Conservation (phyloP, 495 filamentous ascomycete species). For the Halenospora varia region DNA sequence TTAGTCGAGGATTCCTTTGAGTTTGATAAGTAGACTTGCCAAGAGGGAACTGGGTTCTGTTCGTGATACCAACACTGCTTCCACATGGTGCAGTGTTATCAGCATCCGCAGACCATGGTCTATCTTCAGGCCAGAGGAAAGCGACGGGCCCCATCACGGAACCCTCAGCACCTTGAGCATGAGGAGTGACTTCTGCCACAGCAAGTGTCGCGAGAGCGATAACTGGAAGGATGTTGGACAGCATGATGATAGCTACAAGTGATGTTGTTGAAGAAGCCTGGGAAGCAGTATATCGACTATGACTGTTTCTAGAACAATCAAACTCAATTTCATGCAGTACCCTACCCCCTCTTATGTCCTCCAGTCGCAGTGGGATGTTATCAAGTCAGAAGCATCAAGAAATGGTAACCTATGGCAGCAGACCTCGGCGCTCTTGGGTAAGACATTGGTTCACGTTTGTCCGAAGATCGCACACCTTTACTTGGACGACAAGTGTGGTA, state of each 20-base stretch:
- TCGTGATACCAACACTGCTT: conserved; percentile 32
- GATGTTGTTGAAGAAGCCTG: too few species aligned
- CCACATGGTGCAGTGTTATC: conserved; percentile 48
- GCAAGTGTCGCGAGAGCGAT: background rate
- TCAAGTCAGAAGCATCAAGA: too few species aligned
- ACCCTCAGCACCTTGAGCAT: conserved; percentile 1
- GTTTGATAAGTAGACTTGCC: background rate
- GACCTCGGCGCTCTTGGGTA: too few species aligned
- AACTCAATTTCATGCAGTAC: too few species aligned
- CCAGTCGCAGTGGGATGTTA: too few species aligned
- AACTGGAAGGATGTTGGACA: background rate
- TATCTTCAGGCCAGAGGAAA: conserved; percentile 49
- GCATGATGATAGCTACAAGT: conserved; percentile 14
- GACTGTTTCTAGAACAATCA: too few species aligned
- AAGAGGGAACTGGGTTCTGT: conserved; percentile 42
- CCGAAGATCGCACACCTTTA: too few species aligned
- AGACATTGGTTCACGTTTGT: too few species aligned
- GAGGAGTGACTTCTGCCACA: background rate
- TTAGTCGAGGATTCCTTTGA: background rate
- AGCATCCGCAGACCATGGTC: conserved; percentile 37
- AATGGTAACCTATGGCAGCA: too few species aligned
- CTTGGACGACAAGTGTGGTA: too few species aligned
- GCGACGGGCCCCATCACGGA: conserved; percentile 48
- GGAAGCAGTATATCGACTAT: too few species aligned
- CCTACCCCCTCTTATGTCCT: too few species aligned